phyloP scores from a whole-genome alignment of 306 rosid species.

The Malus asiatica region DNA sequence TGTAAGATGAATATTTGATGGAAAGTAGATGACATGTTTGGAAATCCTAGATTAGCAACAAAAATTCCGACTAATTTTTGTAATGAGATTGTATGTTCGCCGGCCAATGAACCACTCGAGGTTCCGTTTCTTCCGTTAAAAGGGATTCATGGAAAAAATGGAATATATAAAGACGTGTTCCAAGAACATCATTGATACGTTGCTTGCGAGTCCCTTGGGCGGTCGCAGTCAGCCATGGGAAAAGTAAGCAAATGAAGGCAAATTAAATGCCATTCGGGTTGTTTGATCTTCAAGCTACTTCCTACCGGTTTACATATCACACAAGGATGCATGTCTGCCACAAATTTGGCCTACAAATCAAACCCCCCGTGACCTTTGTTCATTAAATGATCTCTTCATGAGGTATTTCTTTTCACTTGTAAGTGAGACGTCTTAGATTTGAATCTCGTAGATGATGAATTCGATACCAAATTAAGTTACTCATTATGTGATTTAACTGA shows the following conservation, averaged over 20 bases:
- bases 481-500: too few species aligned
- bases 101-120: too few species aligned
- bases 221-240: conserved; percentile 43
- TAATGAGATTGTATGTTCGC: not conserved
- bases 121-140: too few species aligned
- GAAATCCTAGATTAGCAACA: not conserved
- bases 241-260: conserved; percentile 58
- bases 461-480: too few species aligned
- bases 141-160: too few species aligned
- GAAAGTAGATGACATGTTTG: not conserved
- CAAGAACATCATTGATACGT: conserved; percentile 57
- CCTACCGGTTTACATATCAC: conserved; percentile 46
- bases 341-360: conserved; percentile 73
- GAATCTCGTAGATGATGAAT: too few species aligned
- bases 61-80: not conserved
- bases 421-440: too few species aligned
- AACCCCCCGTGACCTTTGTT: conserved; percentile 42
- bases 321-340: conserved; percentile 70
- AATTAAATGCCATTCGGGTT: conserved; percentile 58
- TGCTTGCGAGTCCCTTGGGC: conserved; percentile 83
- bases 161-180: too few species aligned
- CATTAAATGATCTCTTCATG: conserved; percentile 12
- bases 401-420: too few species aligned
- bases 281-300: conserved; percentile 77
- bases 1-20: not conserved